phyloP scores from a whole-genome alignment of 2,329 filamentous ascomycete species.

The Ceratocystis ficicola region DNA sequence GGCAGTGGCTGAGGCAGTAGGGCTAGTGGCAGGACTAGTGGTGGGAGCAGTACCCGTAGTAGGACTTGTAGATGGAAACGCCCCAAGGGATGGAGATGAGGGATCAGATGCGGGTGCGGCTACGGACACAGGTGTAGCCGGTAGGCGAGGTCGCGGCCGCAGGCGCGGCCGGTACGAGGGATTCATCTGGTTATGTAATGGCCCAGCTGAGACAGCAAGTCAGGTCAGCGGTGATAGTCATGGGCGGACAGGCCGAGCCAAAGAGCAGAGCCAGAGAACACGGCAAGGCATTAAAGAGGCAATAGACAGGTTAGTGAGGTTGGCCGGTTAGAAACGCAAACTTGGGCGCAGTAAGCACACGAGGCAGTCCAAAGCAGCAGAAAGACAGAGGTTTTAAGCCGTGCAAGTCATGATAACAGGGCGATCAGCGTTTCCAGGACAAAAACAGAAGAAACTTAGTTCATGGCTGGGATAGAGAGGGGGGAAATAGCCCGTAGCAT shows the following conservation, averaged over 20 bases:
- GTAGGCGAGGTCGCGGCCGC: neutral
- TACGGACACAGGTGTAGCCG: neutral
- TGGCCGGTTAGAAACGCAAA: neutral
- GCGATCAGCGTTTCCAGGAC: no score
- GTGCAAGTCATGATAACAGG: no score
- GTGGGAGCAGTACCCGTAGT: neutral
- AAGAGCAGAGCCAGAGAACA: neutral
- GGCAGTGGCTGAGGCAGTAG: neutral
- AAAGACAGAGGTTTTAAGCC: no score
- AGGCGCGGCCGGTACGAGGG: neutral
- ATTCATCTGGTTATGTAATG: slow-evolving; percentile 8
- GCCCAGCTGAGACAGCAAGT: slow-evolving; percentile 10
- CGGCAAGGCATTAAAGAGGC: neutral
- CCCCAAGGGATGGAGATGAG: no score
- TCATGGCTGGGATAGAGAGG: no score
- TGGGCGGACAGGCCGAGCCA: neutral
- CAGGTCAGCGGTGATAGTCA: neutral
- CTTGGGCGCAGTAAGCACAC: no score
- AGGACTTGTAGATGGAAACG: no score
- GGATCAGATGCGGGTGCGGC: no score
- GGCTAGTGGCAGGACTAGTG: neutral
- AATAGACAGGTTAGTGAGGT: neutral
- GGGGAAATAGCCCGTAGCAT: no score
- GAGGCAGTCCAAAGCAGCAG: no score
- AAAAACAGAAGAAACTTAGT: no score